Conservation (phyloP, 2,329 filamentous ascomycete species). For the Cryphonectria carpinicola region DNA sequence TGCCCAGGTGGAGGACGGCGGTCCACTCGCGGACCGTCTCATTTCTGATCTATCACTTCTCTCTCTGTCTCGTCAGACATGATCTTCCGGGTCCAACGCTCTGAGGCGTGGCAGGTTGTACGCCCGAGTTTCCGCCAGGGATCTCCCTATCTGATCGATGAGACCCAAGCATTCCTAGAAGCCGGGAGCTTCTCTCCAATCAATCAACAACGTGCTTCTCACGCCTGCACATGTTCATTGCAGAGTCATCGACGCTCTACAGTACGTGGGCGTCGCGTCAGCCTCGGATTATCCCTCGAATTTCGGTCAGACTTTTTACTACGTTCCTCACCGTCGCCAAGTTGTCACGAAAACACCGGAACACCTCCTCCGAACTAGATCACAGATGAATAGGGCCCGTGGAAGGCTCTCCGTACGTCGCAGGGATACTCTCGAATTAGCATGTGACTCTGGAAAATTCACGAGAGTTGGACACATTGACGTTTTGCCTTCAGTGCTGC, state of each 20-base stretch:
- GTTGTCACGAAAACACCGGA: background rate
- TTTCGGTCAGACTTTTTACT: background rate
- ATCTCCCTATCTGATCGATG: conserved; percentile 7
- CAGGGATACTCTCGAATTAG: background rate
- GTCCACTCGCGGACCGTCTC: background rate
- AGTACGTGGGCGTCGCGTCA: background rate
- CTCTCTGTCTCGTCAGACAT: conserved; percentile 7
- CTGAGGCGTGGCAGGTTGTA: conserved; percentile 10
- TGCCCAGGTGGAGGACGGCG: conserved; percentile 2
- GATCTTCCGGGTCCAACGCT: conserved; percentile 3
- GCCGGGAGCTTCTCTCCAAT: conserved; percentile 24
- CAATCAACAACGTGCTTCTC: conserved; percentile 26
- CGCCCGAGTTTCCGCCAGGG: conserved; percentile 18
- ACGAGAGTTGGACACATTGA: background rate
- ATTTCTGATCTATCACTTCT: conserved; percentile 26
- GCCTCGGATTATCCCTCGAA: background rate
- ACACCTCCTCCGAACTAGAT: conserved; percentile 6
- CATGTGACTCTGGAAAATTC: background rate
- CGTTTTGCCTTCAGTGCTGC: background rate
- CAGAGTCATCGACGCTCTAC: background rate
- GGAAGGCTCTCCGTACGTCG: background rate
- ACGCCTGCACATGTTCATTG: conserved; percentile 6
- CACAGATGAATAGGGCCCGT: background rate
- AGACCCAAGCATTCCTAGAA: conserved; percentile 9
- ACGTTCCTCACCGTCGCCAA: background rate